A percentile compares a stretch with the other conserved stretches of the same genome.
phyloP scores from a whole-genome alignment of 202 grass and related monocot genomes.

The Zoysia matrella region DNA sequence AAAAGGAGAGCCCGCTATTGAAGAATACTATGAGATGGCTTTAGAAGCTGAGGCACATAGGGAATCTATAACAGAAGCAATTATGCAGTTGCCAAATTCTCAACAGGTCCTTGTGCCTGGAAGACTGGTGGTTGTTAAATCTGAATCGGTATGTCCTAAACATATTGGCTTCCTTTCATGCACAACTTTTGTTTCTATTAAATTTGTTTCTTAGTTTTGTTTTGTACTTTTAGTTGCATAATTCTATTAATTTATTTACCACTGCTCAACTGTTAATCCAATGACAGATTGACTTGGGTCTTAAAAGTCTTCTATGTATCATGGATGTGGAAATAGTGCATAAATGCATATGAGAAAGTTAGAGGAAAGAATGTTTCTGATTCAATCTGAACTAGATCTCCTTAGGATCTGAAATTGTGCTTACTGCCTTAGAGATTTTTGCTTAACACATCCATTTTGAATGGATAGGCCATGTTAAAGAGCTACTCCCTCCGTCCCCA shows the following conservation, averaged over 20 bases:
- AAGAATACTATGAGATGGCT: slow-evolving; percentile 82
- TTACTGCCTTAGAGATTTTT: slow-evolving; percentile 27
- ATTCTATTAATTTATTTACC: slow-evolving; percentile 1
- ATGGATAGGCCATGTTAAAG: not conserved
- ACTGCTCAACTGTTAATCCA: not conserved
- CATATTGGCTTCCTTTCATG: slow-evolving; percentile 27
- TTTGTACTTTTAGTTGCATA: slow-evolving; percentile 3
- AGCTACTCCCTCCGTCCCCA: no score
- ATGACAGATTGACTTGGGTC: not conserved
- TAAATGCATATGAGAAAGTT: slow-evolving; percentile 7
- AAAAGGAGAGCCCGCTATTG: slow-evolving; percentile 92
- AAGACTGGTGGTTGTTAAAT: slow-evolving; percentile 86
- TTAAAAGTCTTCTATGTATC: not conserved
- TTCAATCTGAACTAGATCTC: not conserved
- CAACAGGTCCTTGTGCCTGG: slow-evolving; percentile 83
- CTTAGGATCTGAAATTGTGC: slow-evolving; percentile 5
- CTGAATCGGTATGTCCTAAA: slow-evolving; percentile 67
- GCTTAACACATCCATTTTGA: slow-evolving; percentile 14
- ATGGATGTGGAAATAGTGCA: not conserved
- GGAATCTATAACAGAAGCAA: slow-evolving; percentile 70
- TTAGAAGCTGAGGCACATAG: slow-evolving; percentile 72
- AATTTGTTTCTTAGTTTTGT: no score
- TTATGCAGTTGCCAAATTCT: slow-evolving; percentile 61
- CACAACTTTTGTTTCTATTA: not conserved
- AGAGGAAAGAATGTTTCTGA: not conserved